These are phyloP conservation scores for Podospora pseudocomata DNA, from an alignment of 495 filamentous ascomycete genomes.

Conservation along the genomic window DNA sequence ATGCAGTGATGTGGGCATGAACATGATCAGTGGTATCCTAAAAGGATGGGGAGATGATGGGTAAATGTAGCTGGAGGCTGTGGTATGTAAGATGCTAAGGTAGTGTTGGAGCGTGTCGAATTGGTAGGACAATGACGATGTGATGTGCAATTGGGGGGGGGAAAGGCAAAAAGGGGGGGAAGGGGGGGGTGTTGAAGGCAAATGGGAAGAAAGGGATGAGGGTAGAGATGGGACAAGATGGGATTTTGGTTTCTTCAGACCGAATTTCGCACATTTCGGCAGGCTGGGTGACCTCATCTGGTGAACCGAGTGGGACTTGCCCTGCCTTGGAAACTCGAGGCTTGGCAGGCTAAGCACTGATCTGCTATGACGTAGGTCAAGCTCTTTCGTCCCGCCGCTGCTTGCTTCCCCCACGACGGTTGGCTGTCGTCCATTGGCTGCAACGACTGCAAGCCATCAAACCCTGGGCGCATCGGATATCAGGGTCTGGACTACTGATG, in stretches of 20 bases:
- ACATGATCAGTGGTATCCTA: neutral
- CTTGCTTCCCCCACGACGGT: neutral
- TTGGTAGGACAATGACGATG: constrained; percentile 1
- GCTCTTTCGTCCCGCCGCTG: neutral
- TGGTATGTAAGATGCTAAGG: no score
- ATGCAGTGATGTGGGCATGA: neutral
- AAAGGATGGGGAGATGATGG: neutral
- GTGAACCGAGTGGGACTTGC: neutral
- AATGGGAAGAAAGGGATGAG: neutral
- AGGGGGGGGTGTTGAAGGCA: neutral
- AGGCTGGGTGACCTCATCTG: neutral
- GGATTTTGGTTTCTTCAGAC: constrained; percentile 4
- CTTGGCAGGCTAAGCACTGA: neutral
- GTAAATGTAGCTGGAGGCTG: neutral
- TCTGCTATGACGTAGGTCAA: neutral
- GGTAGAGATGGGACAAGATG: neutral
- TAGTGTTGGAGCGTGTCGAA: neutral
- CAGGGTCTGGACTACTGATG: neutral
- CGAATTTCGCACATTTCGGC: constrained; percentile 3
- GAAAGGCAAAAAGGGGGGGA: neutral
- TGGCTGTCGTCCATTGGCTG: neutral
- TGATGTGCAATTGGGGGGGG: no score
- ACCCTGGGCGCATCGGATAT: neutral
- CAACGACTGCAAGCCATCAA: constrained; percentile 8
- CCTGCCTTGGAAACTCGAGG: constrained; percentile 2